Evolutionary conservation across 768 basidiomycete genomes (phyloP), one percentile per base, ranked within the genome.

Genomic region (Lactarius sanguifluus): DNA sequence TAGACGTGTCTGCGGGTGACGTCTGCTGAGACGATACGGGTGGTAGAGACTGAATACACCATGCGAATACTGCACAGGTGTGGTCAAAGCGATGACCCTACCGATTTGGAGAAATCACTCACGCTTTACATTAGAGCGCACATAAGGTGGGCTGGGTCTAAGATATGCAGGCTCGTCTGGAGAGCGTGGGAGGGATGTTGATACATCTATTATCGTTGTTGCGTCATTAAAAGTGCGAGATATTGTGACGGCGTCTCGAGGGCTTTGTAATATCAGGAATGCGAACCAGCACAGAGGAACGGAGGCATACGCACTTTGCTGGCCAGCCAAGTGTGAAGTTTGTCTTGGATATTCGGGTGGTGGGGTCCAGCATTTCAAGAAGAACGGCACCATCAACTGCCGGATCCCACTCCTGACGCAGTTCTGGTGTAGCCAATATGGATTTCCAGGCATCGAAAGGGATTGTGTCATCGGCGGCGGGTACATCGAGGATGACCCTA

Each of bases 271-370:
- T 5, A 36, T 62, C 34, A 67, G 55, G 25, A 7, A 43, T 54
- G 58, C 20, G 34, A 47, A 60, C 54, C 16, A 1, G 23, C 20
- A 30, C 3, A 59, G 52, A 54, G 20, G 43, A 43, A 23, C 2
- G 41, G 10, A 25, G 23, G 57, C 8, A 40, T 16, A 83, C 93
- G 73, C 74, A 96, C 95, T 90, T 95, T 64, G 94, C 95, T 64
- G 96, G 96, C 96, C 96, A 99, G 1, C 96, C 96, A 12, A 99
- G 78, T 8, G 88, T 88, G 75, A 93, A 98, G 69, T 94, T 92
- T 0, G 94, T 97, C 79, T 92, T 94, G 25, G 85, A 83, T 73
- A 99, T 90, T 66, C 94, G 81, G 9, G 94, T 96, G 68, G 84
- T 83, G 47, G 86, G 86, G 76, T 97, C 96, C 64, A 96, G 85